Conservation (phyloP, 2,329 filamentous ascomycete genomes). For the Paecilomyces sp. region DNA sequence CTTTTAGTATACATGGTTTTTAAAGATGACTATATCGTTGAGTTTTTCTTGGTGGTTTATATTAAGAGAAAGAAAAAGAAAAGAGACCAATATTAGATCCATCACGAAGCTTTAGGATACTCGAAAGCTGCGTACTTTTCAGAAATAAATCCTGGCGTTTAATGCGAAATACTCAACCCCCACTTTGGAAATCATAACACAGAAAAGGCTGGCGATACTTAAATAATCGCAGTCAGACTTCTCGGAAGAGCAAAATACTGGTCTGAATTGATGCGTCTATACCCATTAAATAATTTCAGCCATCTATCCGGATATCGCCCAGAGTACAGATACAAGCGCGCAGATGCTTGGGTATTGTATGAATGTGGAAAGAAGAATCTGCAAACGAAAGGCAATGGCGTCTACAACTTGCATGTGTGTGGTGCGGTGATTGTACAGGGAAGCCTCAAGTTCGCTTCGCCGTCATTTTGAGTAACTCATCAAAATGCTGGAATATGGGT, state of each 20-base stretch:
- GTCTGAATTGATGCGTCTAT: not conserved
- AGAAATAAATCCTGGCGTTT: no score
- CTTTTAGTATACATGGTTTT: not conserved
- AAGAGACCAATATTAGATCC: no score
- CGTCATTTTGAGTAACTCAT: conserved; percentile 30
- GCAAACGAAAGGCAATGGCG: not conserved
- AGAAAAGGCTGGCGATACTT: no score
- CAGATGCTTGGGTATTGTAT: not conserved
- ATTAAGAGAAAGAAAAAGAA: no score
- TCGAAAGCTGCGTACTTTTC: no score
- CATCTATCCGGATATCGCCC: not conserved
- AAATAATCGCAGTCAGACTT: no score
- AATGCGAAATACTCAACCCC: no score
- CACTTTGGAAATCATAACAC: no score
- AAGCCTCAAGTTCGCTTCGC: conserved; percentile 20
- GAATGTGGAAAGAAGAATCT: not conserved
- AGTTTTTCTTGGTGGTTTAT: no score
- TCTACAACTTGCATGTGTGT: not conserved
- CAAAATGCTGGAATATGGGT: conserved; percentile 27
- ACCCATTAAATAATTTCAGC: not conserved
- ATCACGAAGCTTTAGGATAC: no score
- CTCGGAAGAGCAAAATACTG: no score
- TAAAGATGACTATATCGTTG: no score
- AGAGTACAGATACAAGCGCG: not conserved
- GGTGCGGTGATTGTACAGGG: not conserved